These are phyloP conservation scores for Solanum tacnaense DNA, from an alignment of 257 asterid species.

Conservation along the genomic window DNA sequence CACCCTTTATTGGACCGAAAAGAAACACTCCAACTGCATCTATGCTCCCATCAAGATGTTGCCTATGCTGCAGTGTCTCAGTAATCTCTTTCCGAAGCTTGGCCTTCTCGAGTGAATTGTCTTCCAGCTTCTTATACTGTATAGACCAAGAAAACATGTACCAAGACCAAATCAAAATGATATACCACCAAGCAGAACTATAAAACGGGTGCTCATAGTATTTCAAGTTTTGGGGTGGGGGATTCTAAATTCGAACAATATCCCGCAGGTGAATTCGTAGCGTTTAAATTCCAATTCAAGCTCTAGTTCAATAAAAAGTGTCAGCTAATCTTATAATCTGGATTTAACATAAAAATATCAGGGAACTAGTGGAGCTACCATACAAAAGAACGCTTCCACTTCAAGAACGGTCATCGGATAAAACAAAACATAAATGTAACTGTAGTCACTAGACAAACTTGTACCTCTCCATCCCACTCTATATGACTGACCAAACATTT, in stretches of 20 bases:
- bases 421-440: neutral
- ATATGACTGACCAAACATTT: neutral
- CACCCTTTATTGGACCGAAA: slow-evolving; percentile 51
- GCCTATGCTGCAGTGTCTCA: slow-evolving; percentile 39
- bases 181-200: neutral
- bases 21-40: slow-evolving; percentile 38
- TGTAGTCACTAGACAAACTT: neutral
- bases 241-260: neutral
- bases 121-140: slow-evolving; percentile 42
- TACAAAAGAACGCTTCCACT: neutral
- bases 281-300: neutral
- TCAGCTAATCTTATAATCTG: neutral
- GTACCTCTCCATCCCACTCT: neutral
- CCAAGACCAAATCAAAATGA: neutral
- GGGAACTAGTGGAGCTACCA: neutral
- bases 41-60: slow-evolving; percentile 55
- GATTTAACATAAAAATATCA: neutral
- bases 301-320: neutral
- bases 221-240: neutral
- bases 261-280: neutral
- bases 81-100: slow-evolving; percentile 39
- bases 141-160: neutral
- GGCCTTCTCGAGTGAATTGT: slow-evolving; percentile 21
- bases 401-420: neutral
- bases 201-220: neutral